A percentile compares a stretch with the other conserved stretches of the same genome.
Conservation (phyloP, 352 stramenopile species). For the Globisporangium mamillatum region DNA sequence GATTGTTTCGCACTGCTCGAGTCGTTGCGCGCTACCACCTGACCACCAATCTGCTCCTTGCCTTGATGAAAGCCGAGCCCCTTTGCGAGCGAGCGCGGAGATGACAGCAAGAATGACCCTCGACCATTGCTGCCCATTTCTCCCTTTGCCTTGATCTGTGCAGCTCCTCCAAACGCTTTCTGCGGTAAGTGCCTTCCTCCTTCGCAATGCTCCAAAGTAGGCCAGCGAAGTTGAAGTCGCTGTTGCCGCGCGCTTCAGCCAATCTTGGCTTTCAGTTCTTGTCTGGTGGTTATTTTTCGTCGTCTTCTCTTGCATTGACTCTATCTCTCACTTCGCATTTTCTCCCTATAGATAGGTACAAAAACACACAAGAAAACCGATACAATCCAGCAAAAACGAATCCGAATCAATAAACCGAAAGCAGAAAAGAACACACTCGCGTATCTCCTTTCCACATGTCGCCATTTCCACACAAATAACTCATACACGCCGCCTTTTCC, state of each 20-base stretch:
- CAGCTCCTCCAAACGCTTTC: neutral
- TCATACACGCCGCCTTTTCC: neutral
- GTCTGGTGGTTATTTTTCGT: constrained; percentile 3
- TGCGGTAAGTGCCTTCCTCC: neutral
- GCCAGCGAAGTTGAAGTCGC: neutral
- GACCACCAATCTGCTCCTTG: constrained; percentile 17
- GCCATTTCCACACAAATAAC: constrained; percentile 8
- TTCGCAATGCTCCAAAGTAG: too few relatives aligned
- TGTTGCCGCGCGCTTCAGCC: neutral
- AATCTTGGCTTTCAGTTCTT: constrained; percentile 2
- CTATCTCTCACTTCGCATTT: neutral
- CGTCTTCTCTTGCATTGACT: neutral
- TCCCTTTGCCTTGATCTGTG: neutral
- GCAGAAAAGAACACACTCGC: neutral
- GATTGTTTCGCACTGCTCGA: neutral
- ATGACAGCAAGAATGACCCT: constrained; percentile 20
- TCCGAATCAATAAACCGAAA: neutral
- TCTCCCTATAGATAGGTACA: constrained; percentile 3
- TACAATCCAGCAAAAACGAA: neutral
- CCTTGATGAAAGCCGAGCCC: constrained; percentile 12
- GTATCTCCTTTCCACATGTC: constrained; percentile 1
- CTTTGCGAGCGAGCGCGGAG: constrained; percentile 17
- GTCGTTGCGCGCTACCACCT: constrained; percentile 2
- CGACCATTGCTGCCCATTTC: constrained; percentile 8
- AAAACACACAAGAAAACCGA: neutral